These are phyloP conservation scores for Trichoderma sp. DNA, from an alignment of 2,329 filamentous ascomycete species.

Conservation along the genomic window DNA sequence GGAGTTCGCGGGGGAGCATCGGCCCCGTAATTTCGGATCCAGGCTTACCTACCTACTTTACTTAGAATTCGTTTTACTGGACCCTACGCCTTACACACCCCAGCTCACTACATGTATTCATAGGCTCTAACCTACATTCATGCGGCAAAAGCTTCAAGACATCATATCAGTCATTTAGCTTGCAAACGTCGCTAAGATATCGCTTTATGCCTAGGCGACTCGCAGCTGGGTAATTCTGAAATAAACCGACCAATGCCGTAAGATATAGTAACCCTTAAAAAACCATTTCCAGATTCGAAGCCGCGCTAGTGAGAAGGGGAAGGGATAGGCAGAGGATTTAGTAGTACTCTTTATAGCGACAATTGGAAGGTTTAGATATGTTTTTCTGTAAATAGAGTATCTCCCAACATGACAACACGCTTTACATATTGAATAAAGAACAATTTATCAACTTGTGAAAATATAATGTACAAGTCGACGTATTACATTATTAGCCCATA, in stretches of 20 bases:
- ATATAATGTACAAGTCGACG: no score
- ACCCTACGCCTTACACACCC: not conserved
- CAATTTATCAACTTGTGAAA: no score
- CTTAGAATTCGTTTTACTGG: not conserved
- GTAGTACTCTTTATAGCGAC: not conserved
- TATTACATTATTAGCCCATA: no score
- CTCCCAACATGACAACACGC: no score
- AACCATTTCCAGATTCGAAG: no score
- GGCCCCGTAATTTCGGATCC: conserved; percentile 12
- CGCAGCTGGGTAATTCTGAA: no score
- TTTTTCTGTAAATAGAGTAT: not conserved
- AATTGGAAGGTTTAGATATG: not conserved
- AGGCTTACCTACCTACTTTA: not conserved
- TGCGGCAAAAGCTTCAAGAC: not conserved
- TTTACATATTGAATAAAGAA: no score
- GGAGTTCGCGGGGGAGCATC: not conserved
- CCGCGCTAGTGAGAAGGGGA: conserved; percentile 7
- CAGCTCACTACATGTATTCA: not conserved
- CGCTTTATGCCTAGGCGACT: no score
- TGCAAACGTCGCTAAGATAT: not conserved
- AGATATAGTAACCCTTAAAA: not conserved
- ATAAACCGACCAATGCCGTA: not conserved
- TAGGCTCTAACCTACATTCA: not conserved
- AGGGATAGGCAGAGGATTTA: not conserved
- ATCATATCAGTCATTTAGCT: not conserved